Evolutionary conservation across 257 asterid genomes (phyloP).

Genomic region (Plantago major): DNA sequence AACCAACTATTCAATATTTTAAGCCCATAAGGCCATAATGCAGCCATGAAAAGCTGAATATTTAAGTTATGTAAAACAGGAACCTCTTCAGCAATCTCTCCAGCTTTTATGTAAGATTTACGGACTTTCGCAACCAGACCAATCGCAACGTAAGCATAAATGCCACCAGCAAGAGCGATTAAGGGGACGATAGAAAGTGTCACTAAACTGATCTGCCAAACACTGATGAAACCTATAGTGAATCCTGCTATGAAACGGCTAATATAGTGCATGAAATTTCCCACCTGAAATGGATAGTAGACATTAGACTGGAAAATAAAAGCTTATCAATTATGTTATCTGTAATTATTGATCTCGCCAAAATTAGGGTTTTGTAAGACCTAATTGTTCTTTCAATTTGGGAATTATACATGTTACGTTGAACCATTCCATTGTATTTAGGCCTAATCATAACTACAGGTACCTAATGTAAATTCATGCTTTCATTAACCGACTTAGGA

Average conservation of each 20-base stretch:
- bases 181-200: slow-evolving; percentile 89
- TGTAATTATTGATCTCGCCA: too few relatives aligned
- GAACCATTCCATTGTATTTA: too few relatives aligned
- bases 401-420: too few relatives aligned
- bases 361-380: too few relatives aligned
- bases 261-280: slow-evolving; percentile 79
- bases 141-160: slow-evolving; percentile 76
- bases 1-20: neutral
- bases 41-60: neutral
- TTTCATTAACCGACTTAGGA: too few relatives aligned
- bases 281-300: slow-evolving; percentile 46
- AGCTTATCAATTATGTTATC: too few relatives aligned
- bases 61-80: neutral
- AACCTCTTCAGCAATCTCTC: slow-evolving; percentile 98
- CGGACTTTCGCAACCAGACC: slow-evolving; percentile 87
- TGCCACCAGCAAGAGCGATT: slow-evolving; percentile 92
- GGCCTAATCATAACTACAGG: too few relatives aligned
- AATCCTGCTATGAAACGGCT: slow-evolving; percentile 84
- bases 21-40: too few relatives aligned
- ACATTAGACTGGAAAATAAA: too few relatives aligned
- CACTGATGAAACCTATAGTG: slow-evolving; percentile 75
- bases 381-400: too few relatives aligned
- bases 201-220: slow-evolving; percentile 95
- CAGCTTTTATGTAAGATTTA: slow-evolving; percentile 83
- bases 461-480: too few relatives aligned